These are phyloP conservation scores for Entomortierella chlamydospora DNA, from an alignment of 192 early-diverging fungal genomes.

Conservation along the genomic window DNA sequence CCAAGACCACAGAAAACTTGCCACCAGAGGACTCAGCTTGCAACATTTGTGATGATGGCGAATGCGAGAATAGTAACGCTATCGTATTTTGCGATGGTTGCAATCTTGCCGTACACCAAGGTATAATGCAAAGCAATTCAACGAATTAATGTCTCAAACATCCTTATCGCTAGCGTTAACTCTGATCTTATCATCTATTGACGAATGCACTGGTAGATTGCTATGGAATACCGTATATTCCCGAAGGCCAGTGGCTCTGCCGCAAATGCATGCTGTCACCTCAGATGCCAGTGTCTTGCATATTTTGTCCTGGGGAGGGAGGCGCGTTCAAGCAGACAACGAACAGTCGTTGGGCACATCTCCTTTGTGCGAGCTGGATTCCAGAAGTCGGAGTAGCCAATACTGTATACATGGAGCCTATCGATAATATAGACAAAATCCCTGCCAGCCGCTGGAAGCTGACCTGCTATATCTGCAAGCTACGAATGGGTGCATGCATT, in stretches of 20 bases:
- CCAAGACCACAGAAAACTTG: conserved; percentile 69
- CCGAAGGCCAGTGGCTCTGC: conserved; percentile 99
- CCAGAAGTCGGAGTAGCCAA: conserved; percentile 93
- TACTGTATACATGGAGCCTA: conserved; percentile 97
- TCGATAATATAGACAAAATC: conserved; percentile 91
- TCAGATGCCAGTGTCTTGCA: conserved; percentile 86
- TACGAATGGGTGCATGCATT: conserved; percentile 88
- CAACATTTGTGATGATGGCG: conserved; percentile 97
- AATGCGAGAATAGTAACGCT: conserved; percentile 98
- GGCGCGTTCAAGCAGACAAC: conserved; percentile 98
- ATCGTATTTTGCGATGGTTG: conserved; percentile 99
- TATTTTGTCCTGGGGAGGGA: conserved; percentile 93
- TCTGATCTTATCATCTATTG: not conserved
- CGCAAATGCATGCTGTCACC: conserved; percentile 97
- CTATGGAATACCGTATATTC: conserved; percentile 98
- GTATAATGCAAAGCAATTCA: conserved; percentile 51
- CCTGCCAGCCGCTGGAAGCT: conserved; percentile 91
- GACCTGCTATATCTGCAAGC: conserved; percentile 89
- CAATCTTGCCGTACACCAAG: conserved; percentile 98
- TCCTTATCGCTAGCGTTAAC: not conserved
- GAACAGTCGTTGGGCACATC: conserved; percentile 93
- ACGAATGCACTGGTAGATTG: conserved; percentile 74
- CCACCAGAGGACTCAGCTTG: conserved; percentile 89
- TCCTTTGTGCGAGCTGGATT: conserved; percentile 97
- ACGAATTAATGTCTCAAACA: not conserved